These are phyloP conservation scores for Isochrysis galbana DNA, from an alignment of 78 protist genomes.

Conservation along the genomic window DNA sequence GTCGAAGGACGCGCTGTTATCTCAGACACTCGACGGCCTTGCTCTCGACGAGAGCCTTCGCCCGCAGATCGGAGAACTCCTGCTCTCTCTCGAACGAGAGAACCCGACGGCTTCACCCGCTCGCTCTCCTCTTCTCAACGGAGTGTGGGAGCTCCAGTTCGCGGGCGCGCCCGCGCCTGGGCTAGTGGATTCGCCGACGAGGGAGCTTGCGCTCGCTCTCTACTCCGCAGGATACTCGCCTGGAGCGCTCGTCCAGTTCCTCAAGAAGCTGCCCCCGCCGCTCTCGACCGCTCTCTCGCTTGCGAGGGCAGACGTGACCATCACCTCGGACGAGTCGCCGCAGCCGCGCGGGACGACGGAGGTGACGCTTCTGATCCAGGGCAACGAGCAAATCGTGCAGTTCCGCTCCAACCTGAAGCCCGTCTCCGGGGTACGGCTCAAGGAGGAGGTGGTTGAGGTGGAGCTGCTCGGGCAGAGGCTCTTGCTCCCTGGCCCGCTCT, in stretches of 20 bases:
- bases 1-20: neutral
- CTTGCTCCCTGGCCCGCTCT: conserved; percentile 1
- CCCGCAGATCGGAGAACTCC: neutral
- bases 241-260: neutral
- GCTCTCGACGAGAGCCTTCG: neutral
- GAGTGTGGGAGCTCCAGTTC: neutral
- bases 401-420: neutral
- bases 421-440: neutral
- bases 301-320: neutral
- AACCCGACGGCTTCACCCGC: neutral
- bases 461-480: neutral
- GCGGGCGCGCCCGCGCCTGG: neutral
- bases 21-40: neutral
- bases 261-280: neutral
- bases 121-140: neutral
- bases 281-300: neutral
- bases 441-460: neutral
- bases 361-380: neutral
- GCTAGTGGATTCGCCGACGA: neutral
- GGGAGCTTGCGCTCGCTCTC: conserved; percentile 3
- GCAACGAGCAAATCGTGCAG: neutral
- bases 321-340: neutral
- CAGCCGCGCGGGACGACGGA: neutral
- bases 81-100: neutral
- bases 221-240: neutral